Evolutionary conservation across 23 red algal genomes (phyloP).

Genomic region (Chondrus crispus): DNA sequence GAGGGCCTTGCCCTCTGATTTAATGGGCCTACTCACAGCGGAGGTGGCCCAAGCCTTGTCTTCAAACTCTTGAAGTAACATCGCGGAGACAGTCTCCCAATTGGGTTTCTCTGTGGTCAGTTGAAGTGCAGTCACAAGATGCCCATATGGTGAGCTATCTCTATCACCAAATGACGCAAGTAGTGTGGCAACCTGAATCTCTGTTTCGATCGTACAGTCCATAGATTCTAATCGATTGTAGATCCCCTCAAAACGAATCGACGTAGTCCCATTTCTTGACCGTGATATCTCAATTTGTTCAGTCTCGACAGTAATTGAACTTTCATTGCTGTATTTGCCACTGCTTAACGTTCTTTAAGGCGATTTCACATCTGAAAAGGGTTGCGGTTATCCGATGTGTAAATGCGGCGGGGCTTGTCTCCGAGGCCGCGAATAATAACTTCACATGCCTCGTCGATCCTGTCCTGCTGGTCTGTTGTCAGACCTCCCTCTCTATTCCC

Average conservation of each 20-base stretch:
- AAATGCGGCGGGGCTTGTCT: not conserved
- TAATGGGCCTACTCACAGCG: not conserved
- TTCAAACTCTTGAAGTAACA: not conserved
- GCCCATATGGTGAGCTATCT: not conserved
- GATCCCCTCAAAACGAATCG: not conserved
- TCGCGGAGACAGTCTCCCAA: not conserved
- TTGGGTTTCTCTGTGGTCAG: not conserved
- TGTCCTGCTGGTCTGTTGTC: not conserved
- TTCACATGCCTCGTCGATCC: not conserved
- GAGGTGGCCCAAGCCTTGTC: not conserved
- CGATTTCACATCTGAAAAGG: not conserved
- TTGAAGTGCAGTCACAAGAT: slow-evolving; percentile 1
- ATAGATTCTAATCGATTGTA: not conserved
- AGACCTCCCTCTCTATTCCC: not conserved
- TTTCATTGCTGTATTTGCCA: not conserved
- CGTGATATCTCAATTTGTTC: not conserved
- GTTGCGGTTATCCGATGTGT: not conserved
- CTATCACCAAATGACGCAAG: not conserved
- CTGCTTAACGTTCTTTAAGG: not conserved
- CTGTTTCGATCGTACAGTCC: not conserved
- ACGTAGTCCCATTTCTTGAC: not conserved
- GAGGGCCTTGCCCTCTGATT: not conserved
- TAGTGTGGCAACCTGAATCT: slow-evolving; percentile 8
- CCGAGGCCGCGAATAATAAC: not conserved
- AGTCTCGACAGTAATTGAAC: not conserved